A percentile compares a stretch with the other conserved stretches of the same genome.
Conservation (phyloP, 2,329 filamentous ascomycete genomes). For the Calonectria pseudoreteaudii region DNA sequence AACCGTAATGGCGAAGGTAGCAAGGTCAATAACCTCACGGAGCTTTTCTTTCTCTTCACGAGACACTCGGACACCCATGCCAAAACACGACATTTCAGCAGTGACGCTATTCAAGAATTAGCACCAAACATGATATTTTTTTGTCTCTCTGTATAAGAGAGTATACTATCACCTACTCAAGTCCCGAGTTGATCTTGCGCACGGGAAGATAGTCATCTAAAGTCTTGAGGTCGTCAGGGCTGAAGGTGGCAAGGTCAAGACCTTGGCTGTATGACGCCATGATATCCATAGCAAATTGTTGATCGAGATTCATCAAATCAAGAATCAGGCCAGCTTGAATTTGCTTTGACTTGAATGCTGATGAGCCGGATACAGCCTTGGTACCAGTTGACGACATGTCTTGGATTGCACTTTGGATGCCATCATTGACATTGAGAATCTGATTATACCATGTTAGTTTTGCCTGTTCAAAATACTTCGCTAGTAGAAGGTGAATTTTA, state of each 20-base stretch:
- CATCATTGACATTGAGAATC: background rate
- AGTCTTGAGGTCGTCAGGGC: background rate
- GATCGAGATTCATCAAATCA: background rate
- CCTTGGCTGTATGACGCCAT: background rate
- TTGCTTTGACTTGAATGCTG: background rate
- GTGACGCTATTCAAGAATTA: background rate
- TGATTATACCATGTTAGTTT: background rate
- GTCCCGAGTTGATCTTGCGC: background rate
- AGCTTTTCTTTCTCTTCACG: background rate
- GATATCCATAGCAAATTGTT: background rate
- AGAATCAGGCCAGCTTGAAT: background rate
- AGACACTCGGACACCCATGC: background rate
- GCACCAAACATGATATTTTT: background rate
- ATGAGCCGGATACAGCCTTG: background rate
- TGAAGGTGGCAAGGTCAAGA: background rate
- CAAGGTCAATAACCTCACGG: background rate
- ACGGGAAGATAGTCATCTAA: background rate
- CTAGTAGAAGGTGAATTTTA: background rate
- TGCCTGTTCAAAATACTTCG: background rate
- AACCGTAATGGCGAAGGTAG: background rate
- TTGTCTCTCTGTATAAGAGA: no score
- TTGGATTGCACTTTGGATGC: background rate
- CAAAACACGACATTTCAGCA: slow-evolving; percentile 1
- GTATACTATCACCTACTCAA: background rate
- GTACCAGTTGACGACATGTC: background rate